Evolutionary conservation across 768 basidiomycete genomes (phyloP), one percentile per base, ranked within the genome.

Genomic region (Sporobolomyces pararoseus): DNA sequence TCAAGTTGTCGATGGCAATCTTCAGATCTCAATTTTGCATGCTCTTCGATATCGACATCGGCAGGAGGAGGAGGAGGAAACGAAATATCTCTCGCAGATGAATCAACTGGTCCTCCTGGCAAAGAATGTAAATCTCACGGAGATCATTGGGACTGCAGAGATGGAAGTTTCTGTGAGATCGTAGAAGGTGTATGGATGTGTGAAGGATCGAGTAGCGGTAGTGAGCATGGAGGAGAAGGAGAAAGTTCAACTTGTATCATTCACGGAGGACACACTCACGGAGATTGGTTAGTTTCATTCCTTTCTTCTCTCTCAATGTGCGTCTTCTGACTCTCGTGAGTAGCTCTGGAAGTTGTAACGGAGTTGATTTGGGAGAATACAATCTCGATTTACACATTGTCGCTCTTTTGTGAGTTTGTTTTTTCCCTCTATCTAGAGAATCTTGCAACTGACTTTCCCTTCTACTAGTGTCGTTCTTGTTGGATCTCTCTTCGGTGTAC

Each of bases 241-340:
- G 65, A 23, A 6, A 29, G 10, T 5, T 35, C 23, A 25, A 39
- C 55, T n/a, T 21, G 39, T 23, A 39, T 65, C 25, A 66, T 74
- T 0, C 73, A 74, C n/a, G 73, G 73, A 4, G 69, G 69, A 0
- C 73, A 74, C 59, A 74, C 73, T 0, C 73, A 74, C 39, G 73
- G 73, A 16, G 73, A 74, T n/a, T 71, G 69, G n/a, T n/a, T n/a
- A n/a, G n/a, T n/a, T n/a, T n/a, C n/a, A n/a, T n/a, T n/a, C n/a
- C n/a, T n/a, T n/a, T n/a, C n/a, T n/a, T n/a, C n/a, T n/a, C n/a
- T n/a, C n/a, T n/a, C n/a, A n/a, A n/a, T n/a, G n/a, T n/a, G n/a
- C n/a, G n/a, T n/a, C n/a, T n/a, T n/a, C n/a, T n/a, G n/a, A 74
- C 73, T 0, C 73, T 71, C 47, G 73, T 68, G 10, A 69, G 71